These are phyloP conservation scores for Eucalyptus cloeziana DNA, from an alignment of 345 rosid species.

Conservation along the genomic window DNA sequence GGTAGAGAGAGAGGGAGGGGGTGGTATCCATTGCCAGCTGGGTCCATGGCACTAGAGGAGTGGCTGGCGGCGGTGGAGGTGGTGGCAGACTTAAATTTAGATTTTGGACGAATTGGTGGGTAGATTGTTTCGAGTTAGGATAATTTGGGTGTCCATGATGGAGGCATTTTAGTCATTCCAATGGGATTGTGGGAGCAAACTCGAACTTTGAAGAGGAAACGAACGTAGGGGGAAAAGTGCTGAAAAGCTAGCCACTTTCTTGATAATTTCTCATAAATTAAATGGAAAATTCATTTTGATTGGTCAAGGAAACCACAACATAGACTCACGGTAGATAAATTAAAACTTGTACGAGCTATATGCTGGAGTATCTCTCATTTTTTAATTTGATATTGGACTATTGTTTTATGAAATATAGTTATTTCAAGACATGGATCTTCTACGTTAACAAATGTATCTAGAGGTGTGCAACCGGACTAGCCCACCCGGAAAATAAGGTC, in stretches of 20 bases:
- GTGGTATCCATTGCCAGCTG: background rate
- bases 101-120: background rate
- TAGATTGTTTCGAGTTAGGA: background rate
- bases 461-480: too few relatives aligned
- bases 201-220: background rate
- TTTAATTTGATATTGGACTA: background rate
- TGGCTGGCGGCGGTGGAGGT: background rate
- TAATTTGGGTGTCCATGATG: background rate
- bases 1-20: background rate
- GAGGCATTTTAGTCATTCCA: background rate
- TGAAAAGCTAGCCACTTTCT: background rate
- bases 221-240: background rate
- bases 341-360: background rate
- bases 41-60: too few relatives aligned
- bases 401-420: background rate
- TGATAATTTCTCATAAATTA: background rate
- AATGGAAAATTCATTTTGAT: background rate
- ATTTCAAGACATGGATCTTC: background rate
- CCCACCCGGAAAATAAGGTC: too few relatives aligned
- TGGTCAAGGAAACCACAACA: background rate
- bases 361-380: background rate
- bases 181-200: background rate
- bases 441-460: too few relatives aligned
- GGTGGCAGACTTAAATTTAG: background rate
- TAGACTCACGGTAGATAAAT: accelerated